Evolutionary conservation across 768 basidiomycete species (phyloP).

Genomic region (Naganishia antarctica): DNA sequence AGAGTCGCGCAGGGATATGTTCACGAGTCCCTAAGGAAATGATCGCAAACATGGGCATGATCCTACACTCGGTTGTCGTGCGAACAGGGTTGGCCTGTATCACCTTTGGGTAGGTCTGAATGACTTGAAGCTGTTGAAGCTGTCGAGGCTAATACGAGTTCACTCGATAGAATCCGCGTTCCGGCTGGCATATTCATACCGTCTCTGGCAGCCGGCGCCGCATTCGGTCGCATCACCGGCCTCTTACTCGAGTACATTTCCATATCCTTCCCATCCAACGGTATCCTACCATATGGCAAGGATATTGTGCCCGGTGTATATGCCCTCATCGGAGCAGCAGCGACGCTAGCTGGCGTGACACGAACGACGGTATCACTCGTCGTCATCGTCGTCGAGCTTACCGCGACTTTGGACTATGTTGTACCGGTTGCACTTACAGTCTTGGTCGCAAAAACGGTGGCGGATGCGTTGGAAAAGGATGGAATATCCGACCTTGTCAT

Average conservation of each 20-base stretch:
- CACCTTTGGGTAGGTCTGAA: slow-evolving; percentile 20
- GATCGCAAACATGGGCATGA: slow-evolving; percentile 48
- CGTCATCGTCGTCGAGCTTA: slow-evolving; percentile 94
- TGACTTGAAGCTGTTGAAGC: no score
- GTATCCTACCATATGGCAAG: slow-evolving; percentile 20
- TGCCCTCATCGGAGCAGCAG: slow-evolving; percentile 69
- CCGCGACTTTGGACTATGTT: slow-evolving; percentile 84
- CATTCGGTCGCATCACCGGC: slow-evolving; percentile 81
- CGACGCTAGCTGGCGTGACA: slow-evolving; percentile 90
- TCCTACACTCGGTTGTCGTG: slow-evolving; percentile 49
- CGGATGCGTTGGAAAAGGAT: slow-evolving; percentile 81
- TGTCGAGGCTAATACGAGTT: no score
- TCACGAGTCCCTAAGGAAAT: slow-evolving; percentile 11
- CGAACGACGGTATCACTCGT: slow-evolving; percentile 77
- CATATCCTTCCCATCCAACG: background rate
- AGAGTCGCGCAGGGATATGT: slow-evolving; percentile 51
- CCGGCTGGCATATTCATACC: slow-evolving; percentile 93
- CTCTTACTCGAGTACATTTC: slow-evolving; percentile 64
- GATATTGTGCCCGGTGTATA: slow-evolving; percentile 31
- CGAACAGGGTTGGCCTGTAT: slow-evolving; percentile 22
- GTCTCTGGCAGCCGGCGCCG: slow-evolving; percentile 85
- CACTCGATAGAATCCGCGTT: slow-evolving; percentile 63
- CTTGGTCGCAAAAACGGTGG: slow-evolving; percentile 82
- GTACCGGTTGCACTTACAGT: slow-evolving; percentile 53
- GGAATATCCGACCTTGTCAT: slow-evolving; percentile 97